Evolutionary conservation across 2,329 filamentous ascomycete genomes (phyloP).

Genomic region (Verticillium isaacii): DNA sequence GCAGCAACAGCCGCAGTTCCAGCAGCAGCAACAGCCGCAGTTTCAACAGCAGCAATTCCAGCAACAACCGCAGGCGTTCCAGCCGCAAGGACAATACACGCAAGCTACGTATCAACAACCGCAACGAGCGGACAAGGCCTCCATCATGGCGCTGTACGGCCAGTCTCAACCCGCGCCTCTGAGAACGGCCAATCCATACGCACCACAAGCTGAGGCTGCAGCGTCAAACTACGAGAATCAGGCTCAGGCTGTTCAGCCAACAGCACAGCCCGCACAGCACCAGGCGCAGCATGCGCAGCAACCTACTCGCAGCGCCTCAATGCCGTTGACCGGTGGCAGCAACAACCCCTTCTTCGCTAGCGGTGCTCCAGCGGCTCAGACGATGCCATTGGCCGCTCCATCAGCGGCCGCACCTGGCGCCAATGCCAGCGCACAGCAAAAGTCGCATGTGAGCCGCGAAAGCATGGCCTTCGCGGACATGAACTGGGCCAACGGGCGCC

Average conservation of each 20-base stretch:
- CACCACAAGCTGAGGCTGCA: not conserved
- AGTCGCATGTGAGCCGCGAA: slow-evolving; percentile 58
- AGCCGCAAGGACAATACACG: slow-evolving; percentile 12
- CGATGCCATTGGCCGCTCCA: slow-evolving; percentile 9
- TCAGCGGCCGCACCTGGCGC: slow-evolving; percentile 17
- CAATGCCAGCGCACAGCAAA: slow-evolving; percentile 14
- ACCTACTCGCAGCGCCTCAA: slow-evolving; percentile 20
- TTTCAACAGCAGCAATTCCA: slow-evolving; percentile 15
- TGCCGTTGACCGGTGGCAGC: slow-evolving; percentile 31
- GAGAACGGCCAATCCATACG: slow-evolving; percentile 10
- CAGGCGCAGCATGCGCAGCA: slow-evolving; percentile 15
- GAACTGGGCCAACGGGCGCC: slow-evolving; percentile 64
- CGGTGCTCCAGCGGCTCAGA: slow-evolving; percentile 13
- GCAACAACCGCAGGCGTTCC: slow-evolving; percentile 18
- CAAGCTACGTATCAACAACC: slow-evolving; percentile 27
- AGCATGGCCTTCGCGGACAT: slow-evolving; percentile 63
- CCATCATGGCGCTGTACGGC: slow-evolving; percentile 72
- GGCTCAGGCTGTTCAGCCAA: slow-evolving; percentile 15
- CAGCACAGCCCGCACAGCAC: slow-evolving; percentile 15
- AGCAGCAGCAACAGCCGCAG: slow-evolving; percentile 16
- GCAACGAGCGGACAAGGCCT: slow-evolving; percentile 60
- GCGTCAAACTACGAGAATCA: slow-evolving; percentile 16
- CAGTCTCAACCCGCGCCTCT: slow-evolving; percentile 49
- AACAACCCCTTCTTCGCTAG: slow-evolving; percentile 55
- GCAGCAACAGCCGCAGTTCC: slow-evolving; percentile 16